Evolutionary conservation across 495 filamentous ascomycete species (phyloP).

Genomic region (Xylaria sp.): DNA sequence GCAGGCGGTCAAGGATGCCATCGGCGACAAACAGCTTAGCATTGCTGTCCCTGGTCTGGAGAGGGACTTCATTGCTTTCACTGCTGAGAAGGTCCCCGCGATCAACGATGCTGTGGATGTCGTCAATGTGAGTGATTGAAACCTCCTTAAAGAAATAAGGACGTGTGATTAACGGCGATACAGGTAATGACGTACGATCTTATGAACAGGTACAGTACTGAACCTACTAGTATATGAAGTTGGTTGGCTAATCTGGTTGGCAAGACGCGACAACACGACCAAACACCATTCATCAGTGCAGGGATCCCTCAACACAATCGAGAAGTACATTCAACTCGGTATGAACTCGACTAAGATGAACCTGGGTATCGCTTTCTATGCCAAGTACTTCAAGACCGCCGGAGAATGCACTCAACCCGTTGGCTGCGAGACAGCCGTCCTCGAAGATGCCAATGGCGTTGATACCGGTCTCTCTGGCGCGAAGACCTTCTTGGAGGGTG

Average conservation of each 20-base stretch:
- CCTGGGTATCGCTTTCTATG: constrained; percentile 71
- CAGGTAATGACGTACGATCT: constrained; percentile 70
- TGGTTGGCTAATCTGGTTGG: constrained; percentile 8
- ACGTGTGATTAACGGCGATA: neutral
- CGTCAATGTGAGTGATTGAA: constrained; percentile 55
- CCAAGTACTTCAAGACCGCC: constrained; percentile 68
- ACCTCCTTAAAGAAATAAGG: neutral
- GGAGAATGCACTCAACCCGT: constrained; percentile 53
- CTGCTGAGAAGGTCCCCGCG: constrained; percentile 59
- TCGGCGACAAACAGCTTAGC: constrained; percentile 67
- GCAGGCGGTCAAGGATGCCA: constrained; percentile 58
- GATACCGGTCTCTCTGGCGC: constrained; percentile 65
- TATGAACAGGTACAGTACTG: constrained; percentile 56
- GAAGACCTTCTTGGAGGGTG: constrained; percentile 55
- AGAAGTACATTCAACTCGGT: constrained; percentile 63
- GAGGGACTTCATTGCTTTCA: constrained; percentile 70
- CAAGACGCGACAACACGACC: constrained; percentile 63
- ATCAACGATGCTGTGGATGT: constrained; percentile 68
- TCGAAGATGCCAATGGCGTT: constrained; percentile 63
- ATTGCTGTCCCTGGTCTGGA: constrained; percentile 66
- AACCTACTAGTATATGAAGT: neutral
- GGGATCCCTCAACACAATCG: constrained; percentile 56
- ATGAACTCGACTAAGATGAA: constrained; percentile 62
- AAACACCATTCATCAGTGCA: constrained; percentile 62
- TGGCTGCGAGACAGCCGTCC: constrained; percentile 60